These are phyloP conservation scores for Lodderomyces beijingensis DNA, from an alignment of 1,139 yeast species.

Conservation along the genomic window DNA sequence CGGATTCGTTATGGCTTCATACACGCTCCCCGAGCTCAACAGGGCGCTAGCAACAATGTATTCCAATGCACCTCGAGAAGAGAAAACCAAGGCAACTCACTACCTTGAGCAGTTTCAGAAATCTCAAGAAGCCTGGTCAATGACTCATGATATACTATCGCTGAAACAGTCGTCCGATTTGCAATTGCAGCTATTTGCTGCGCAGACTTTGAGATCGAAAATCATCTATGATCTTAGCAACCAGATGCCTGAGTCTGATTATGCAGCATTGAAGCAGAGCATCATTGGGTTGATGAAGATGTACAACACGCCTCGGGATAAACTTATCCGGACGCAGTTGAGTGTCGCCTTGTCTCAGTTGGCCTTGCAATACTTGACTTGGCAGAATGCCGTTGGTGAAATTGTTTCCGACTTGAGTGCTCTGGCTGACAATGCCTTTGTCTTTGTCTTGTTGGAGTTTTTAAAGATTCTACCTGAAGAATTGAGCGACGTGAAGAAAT, in stretches of 20 bases:
- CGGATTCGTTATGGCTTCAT: neutral
- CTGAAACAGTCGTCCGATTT: constrained; percentile 21
- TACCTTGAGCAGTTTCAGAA: constrained; percentile 81
- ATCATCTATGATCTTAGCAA: constrained; percentile 73
- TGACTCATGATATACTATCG: constrained; percentile 34
- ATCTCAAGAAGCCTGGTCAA: constrained; percentile 66
- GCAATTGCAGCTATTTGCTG: constrained; percentile 73
- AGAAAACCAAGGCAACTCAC: constrained; percentile 58
- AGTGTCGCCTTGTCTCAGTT: constrained; percentile 78
- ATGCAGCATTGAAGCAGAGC: constrained; percentile 56
- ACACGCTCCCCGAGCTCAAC: constrained; percentile 1
- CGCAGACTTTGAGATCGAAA: constrained; percentile 86
- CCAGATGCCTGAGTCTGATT: constrained; percentile 60
- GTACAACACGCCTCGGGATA: constrained; percentile 41
- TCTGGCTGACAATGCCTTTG: constrained; percentile 11
- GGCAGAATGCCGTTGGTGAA: constrained; percentile 73
- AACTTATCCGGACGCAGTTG: constrained; percentile 71
- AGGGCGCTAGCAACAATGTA: constrained; percentile 62
- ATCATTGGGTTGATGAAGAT: constrained; percentile 52
- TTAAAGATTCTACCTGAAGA: constrained; percentile 90
- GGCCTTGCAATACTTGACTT: constrained; percentile 67
- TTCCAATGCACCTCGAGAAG: constrained; percentile 44
- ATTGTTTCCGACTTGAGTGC: constrained; percentile 49
- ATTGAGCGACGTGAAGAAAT: constrained; percentile 68
- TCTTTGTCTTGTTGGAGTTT: constrained; percentile 56